Evolutionary conservation across 2,329 filamentous ascomycete species (phyloP).

Genomic region (Iodosphaeria phyllophila): DNA sequence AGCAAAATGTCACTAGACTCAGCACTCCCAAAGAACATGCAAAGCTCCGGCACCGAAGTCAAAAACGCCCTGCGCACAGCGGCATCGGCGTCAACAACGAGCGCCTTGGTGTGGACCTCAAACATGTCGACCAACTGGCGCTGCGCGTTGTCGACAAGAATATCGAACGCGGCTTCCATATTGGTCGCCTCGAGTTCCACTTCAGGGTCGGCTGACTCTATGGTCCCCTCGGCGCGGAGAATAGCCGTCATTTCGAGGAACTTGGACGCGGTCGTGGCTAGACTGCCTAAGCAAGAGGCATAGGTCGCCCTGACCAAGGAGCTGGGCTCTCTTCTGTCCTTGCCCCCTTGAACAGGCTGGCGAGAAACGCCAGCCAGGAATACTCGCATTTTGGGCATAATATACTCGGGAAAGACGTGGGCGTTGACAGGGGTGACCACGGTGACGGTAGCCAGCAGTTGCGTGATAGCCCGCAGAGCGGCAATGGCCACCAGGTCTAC

Average conservation of each 20-base stretch:
- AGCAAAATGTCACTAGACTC: constrained; percentile 91
- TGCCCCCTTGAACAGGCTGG: constrained; percentile 14
- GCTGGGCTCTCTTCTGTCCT: constrained; percentile 30
- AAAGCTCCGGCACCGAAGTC: constrained; percentile 77
- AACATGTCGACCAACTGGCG: constrained; percentile 68
- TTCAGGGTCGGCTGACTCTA: constrained; percentile 61
- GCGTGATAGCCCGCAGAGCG: constrained; percentile 71
- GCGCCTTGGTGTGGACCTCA: constrained; percentile 70
- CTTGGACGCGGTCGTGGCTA: constrained; percentile 67
- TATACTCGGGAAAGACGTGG: constrained; percentile 50
- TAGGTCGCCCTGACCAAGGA: constrained; percentile 75
- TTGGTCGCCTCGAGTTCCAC: constrained; percentile 54
- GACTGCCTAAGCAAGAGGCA: constrained; percentile 74
- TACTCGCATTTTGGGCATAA: constrained; percentile 42
- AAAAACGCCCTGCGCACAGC: constrained; percentile 82
- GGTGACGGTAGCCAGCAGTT: constrained; percentile 70
- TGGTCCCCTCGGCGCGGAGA: constrained; percentile 62
- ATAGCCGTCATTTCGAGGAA: constrained; percentile 88
- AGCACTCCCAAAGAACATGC: constrained; percentile 85
- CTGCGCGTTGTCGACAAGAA: constrained; percentile 74
- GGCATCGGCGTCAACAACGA: constrained; percentile 73
- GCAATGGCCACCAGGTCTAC: constrained; percentile 72
- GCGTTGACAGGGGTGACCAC: constrained; percentile 69
- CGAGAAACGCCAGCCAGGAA: constrained; percentile 24
- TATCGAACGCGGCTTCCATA: constrained; percentile 55